These are phyloP conservation scores for Cryptosporidium xiaoi DNA, from an alignment of 169 alveolate genomes.

Conservation along the genomic window DNA sequence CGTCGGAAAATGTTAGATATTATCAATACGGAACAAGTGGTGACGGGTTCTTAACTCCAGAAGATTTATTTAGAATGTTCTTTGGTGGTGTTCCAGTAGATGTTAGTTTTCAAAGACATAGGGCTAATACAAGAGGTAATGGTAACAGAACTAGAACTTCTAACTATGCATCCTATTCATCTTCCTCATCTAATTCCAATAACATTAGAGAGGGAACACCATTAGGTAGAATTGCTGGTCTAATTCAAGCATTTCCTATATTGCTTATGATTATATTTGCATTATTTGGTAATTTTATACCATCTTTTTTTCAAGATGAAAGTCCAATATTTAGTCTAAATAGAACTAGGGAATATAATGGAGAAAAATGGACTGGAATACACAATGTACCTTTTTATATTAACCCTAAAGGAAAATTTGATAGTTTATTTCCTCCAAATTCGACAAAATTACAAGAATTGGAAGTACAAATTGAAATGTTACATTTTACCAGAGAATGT, in stretches of 20 bases:
- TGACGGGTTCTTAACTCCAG: slow-evolving; percentile 83
- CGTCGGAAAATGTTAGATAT: slow-evolving; percentile 77
- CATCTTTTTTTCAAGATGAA: slow-evolving; percentile 28
- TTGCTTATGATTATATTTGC: slow-evolving; percentile 48
- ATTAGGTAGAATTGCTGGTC: slow-evolving; percentile 48
- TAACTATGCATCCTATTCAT: background rate
- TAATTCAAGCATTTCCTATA: slow-evolving; percentile 48
- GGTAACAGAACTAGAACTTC: background rate
- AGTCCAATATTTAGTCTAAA: slow-evolving; percentile 35
- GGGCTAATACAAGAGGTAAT: background rate
- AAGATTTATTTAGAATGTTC: slow-evolving; percentile 84
- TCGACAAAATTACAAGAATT: slow-evolving; percentile 47
- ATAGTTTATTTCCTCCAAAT: slow-evolving; percentile 36
- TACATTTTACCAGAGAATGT: slow-evolving; percentile 70
- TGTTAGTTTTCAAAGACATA: slow-evolving; percentile 50
- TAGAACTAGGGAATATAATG: slow-evolving; percentile 39
- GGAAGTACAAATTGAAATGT: slow-evolving; percentile 57
- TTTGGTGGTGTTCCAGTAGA: slow-evolving; percentile 79
- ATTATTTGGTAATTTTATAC: slow-evolving; percentile 55
- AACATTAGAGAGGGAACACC: slow-evolving; percentile 6
- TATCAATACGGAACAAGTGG: slow-evolving; percentile 78
- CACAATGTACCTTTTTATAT: slow-evolving; percentile 37
- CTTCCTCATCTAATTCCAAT: background rate
- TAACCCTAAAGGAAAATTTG: slow-evolving; percentile 39
- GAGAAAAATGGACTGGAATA: slow-evolving; percentile 66